Conservation (phyloP, 768 basidiomycete species). For the Kondoa subrosea region DNA sequence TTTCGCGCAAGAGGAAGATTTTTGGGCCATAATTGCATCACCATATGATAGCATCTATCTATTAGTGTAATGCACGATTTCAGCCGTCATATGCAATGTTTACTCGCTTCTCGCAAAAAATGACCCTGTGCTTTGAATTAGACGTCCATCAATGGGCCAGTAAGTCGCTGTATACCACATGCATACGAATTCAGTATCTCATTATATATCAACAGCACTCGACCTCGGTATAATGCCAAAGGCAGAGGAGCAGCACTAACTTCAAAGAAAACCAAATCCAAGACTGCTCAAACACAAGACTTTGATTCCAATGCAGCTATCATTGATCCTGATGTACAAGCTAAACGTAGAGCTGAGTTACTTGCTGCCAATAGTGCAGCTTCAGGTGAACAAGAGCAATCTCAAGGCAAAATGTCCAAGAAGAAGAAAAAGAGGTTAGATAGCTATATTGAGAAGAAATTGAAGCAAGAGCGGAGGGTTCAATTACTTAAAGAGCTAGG, state of each 20-base stretch:
- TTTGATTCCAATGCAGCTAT: neutral
- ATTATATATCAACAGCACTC: no score
- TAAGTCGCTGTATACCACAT: no score
- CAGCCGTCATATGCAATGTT: no score
- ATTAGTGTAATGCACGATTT: no score
- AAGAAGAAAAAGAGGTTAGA: constrained; percentile 82
- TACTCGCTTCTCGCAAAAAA: no score
- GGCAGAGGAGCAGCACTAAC: neutral
- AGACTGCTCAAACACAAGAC: neutral
- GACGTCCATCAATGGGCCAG: no score
- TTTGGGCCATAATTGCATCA: no score
- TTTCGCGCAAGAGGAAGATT: no score
- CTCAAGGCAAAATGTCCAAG: constrained; percentile 41
- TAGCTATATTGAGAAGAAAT: constrained; percentile 84
- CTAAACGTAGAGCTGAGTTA: neutral
- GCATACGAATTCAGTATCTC: no score
- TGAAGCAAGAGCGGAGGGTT: constrained; percentile 72
- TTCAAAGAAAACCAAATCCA: neutral
- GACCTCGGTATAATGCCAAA: constrained; percentile 4
- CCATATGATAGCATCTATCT: no score
- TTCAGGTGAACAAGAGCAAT: neutral
- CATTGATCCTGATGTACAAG: neutral
- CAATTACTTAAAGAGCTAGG: constrained; percentile 61
- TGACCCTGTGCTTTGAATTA: no score
- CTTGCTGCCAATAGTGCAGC: neutral